Percentiles rank a stretch among this genome's conserved stretches.
Evolutionary conservation across 2,329 filamentous ascomycete species (phyloP).

Genomic region (Lasiodiplodia sp.): DNA sequence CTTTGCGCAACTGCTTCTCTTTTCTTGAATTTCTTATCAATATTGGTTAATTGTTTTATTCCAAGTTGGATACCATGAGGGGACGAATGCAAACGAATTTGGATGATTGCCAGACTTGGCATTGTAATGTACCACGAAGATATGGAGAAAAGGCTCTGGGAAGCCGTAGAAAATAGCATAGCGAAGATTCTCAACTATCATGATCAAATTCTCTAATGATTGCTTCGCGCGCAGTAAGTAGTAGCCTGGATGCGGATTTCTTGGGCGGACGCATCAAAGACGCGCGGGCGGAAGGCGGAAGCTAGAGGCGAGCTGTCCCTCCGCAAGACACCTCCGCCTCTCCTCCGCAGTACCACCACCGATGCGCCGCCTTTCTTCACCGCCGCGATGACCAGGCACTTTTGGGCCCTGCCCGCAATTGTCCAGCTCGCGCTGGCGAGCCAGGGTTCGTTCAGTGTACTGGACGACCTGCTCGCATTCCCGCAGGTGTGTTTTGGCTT

Average conservation of each 20-base stretch:
- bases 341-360: conserved; percentile 16
- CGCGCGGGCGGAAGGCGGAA: background rate
- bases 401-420: conserved; percentile 57
- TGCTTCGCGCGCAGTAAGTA: background rate
- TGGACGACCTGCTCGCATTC: conserved; percentile 86
- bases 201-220: background rate
- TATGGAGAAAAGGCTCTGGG: background rate
- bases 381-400: conserved; percentile 50
- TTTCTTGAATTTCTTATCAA: background rate
- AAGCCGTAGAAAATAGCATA: conserved; percentile 5
- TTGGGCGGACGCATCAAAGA: background rate
- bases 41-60: background rate
- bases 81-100: conserved; percentile 11
- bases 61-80: conserved; percentile 21
- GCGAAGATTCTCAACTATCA: background rate
- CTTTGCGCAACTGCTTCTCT: no score
- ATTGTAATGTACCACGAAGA: conserved; percentile 18
- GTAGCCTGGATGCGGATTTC: background rate
- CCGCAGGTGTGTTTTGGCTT: conserved; percentile 69
- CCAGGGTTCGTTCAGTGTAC: conserved; percentile 77
- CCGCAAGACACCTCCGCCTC: conserved; percentile 28
- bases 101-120: conserved; percentile 14
- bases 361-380: conserved; percentile 4
- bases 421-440: conserved; percentile 59
- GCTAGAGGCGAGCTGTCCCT: conserved; percentile 30